These are phyloP conservation scores for Candida dajiaensis DNA, from an alignment of 805 yeast genomes.

Conservation along the genomic window DNA sequence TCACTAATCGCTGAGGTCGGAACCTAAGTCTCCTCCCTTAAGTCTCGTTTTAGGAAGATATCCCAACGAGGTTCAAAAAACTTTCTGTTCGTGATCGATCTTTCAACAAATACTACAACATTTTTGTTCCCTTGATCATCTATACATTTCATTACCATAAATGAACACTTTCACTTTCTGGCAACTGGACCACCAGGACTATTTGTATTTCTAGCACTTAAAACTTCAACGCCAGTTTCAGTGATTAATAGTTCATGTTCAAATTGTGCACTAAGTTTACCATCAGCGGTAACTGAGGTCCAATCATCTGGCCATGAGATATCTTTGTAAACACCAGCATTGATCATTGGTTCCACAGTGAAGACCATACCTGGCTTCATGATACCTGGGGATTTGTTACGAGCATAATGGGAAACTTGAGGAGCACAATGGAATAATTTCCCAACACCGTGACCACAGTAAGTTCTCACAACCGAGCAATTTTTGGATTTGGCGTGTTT, in stretches of 20 bases:
- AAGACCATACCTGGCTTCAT: slow-evolving; percentile 95
- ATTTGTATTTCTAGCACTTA: slow-evolving; percentile 71
- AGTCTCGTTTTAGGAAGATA: no score
- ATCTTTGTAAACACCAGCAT: slow-evolving; percentile 77
- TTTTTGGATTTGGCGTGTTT: slow-evolving; percentile 71
- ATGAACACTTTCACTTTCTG: slow-evolving; percentile 31
- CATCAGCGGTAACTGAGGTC: slow-evolving; percentile 92
- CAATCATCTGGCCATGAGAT: slow-evolving; percentile 95
- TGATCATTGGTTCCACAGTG: slow-evolving; percentile 97
- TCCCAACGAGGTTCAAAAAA: no score
- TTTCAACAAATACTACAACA: no score
- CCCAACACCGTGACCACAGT: slow-evolving; percentile 93
- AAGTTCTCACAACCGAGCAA: slow-evolving; percentile 84
- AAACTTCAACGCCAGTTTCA: slow-evolving; percentile 86
- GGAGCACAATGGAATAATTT: slow-evolving; percentile 87
- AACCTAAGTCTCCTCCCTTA: no score
- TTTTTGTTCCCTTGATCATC: neutral
- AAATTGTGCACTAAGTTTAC: slow-evolving; percentile 86
- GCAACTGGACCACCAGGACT: slow-evolving; percentile 87
- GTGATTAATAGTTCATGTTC: slow-evolving; percentile 92
- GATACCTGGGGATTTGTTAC: slow-evolving; percentile 87
- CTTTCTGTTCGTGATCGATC: no score
- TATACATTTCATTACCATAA: neutral
- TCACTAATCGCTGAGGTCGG: no score
- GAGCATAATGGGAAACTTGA: slow-evolving; percentile 88